Percentiles rank a stretch among this genome's conserved stretches.
phyloP scores from a whole-genome alignment of 2,329 filamentous ascomycete genomes.

The Pseudogymnoascus sp. region DNA sequence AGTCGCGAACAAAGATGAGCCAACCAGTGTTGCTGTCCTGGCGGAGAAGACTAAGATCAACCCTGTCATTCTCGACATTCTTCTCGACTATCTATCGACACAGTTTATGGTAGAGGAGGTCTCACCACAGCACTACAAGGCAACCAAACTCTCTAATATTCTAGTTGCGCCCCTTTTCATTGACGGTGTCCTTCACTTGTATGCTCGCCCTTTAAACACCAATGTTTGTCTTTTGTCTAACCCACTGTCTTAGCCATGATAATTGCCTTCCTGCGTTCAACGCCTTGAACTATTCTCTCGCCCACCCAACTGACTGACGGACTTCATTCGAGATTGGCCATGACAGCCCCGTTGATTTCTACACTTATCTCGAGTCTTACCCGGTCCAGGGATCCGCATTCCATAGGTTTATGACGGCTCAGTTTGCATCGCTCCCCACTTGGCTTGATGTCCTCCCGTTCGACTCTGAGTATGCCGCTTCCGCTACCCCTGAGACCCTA shows the following conservation, averaged over 20 bases:
- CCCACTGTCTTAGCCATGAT: constrained; percentile 10
- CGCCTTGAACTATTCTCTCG: background rate
- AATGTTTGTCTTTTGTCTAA: background rate
- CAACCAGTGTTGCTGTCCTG: background rate
- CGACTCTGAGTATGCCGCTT: constrained; percentile 12
- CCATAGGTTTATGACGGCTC: constrained; percentile 23
- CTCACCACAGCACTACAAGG: constrained; percentile 6
- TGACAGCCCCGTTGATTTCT: constrained; percentile 1
- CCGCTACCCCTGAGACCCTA: background rate
- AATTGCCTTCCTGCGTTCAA: constrained; percentile 13
- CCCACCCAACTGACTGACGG: background rate
- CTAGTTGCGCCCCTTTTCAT: constrained; percentile 11
- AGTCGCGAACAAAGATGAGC: constrained; percentile 4
- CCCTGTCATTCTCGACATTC: constrained; percentile 1
- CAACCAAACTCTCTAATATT: constrained; percentile 9
- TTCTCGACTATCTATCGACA: constrained; percentile 11
- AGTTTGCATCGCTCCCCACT: constrained; percentile 18
- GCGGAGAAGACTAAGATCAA: constrained; percentile 8
- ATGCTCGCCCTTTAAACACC: background rate
- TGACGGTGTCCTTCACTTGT: constrained; percentile 11
- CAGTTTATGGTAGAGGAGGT: constrained; percentile 10
- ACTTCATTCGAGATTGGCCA: constrained; percentile 11
- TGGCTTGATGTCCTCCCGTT: constrained; percentile 21
- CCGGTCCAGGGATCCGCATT: constrained; percentile 17
- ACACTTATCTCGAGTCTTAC: constrained; percentile 12